These are phyloP conservation scores for Ophiostoma himal-ulmi DNA, from an alignment of 2,329 filamentous ascomycete genomes.

Conservation along the genomic window DNA sequence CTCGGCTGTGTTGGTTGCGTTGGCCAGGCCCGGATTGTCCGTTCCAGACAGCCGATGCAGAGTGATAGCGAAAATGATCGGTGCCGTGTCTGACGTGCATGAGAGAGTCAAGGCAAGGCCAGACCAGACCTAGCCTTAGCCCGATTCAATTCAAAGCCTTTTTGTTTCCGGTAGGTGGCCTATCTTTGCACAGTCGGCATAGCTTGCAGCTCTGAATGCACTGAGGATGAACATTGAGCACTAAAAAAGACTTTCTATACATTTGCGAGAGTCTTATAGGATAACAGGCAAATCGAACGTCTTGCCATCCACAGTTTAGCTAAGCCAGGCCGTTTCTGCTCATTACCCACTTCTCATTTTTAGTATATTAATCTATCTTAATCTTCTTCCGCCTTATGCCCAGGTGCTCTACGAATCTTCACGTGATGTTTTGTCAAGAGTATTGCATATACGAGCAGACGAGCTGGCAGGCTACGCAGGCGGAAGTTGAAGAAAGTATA, in stretches of 20 bases:
- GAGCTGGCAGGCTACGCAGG: too few relatives aligned
- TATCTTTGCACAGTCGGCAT: neutral
- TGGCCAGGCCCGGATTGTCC: constrained; percentile 5
- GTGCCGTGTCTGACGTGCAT: constrained; percentile 11
- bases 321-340: neutral
- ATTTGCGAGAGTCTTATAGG: neutral
- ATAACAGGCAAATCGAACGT: neutral
- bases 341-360: neutral
- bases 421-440: neutral
- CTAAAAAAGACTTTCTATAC: neutral
- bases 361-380: neutral
- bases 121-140: constrained; percentile 4
- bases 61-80: constrained; percentile 9
- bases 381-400: neutral
- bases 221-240: neutral
- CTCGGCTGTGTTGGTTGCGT: constrained; percentile 4
- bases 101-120: neutral
- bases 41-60: constrained; percentile 11
- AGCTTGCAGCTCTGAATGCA: too few relatives aligned
- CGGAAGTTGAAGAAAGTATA: too few relatives aligned
- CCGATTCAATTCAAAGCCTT: neutral
- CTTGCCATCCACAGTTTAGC: constrained; percentile 5
- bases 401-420: neutral
- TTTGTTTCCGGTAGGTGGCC: neutral
- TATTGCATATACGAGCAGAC: neutral